A percentile compares a stretch with the other conserved stretches of the same genome.
Evolutionary conservation across 2,329 filamentous ascomycete genomes (phyloP).

Genomic region (Penicillium sp.): DNA sequence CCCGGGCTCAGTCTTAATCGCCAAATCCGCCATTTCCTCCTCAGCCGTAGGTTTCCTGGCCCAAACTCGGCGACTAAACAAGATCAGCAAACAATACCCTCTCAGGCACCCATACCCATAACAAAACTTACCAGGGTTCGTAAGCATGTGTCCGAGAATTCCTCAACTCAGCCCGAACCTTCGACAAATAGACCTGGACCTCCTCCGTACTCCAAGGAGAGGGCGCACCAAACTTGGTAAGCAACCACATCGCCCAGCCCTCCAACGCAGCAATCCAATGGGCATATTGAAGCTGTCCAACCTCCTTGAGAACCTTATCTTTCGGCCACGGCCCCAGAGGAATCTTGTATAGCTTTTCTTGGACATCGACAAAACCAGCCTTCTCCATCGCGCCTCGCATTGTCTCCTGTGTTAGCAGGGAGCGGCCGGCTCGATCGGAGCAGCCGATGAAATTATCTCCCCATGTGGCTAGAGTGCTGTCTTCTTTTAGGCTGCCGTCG

Average conservation of each 20-base stretch:
- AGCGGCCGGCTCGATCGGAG: constrained; percentile 21
- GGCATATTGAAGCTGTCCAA: constrained; percentile 40
- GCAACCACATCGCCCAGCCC: constrained; percentile 30
- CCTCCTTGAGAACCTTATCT: constrained; percentile 28
- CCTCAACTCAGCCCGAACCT: constrained; percentile 2
- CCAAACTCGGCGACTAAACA: background rate
- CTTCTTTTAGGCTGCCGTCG: constrained; percentile 2
- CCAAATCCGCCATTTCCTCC: background rate
- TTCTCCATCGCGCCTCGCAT: constrained; percentile 26
- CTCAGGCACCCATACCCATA: background rate
- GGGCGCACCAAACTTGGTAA: constrained; percentile 26
- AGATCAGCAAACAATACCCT: background rate
- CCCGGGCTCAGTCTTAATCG: background rate
- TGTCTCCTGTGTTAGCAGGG: constrained; percentile 22
- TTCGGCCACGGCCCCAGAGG: constrained; percentile 33
- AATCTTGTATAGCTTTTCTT: constrained; percentile 26
- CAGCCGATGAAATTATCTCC: constrained; percentile 21
- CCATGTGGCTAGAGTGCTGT: constrained; percentile 6
- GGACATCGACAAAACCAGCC: constrained; percentile 33
- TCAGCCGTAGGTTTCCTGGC: constrained; percentile 2
- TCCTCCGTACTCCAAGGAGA: constrained; percentile 18
- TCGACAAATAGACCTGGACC: constrained; percentile 11
- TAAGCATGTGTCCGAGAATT: constrained; percentile 5
- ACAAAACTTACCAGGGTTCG: background rate
- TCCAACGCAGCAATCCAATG: constrained; percentile 29